Evolutionary conservation across 1,139 yeast species (phyloP).

Genomic region (Suhomyces atakaporum): DNA sequence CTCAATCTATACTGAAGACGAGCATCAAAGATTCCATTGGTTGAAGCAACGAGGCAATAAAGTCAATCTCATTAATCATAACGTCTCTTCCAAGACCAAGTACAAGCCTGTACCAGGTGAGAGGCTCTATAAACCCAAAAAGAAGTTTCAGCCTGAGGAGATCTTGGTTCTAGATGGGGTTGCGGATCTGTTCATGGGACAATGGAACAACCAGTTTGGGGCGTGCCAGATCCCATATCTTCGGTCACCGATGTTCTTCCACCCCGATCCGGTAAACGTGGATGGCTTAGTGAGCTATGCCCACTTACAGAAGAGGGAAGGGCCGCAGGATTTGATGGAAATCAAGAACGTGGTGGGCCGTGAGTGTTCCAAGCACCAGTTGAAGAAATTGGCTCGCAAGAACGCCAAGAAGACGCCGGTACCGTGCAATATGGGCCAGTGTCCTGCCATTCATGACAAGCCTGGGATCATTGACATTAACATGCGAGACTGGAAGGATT

Average conservation of each 20-base stretch:
- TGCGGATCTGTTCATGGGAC: slow-evolving; percentile 36
- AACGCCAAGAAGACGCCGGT: slow-evolving; percentile 13
- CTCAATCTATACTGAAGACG: slow-evolving; percentile 43
- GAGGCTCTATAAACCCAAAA: slow-evolving; percentile 18
- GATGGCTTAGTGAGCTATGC: slow-evolving; percentile 50
- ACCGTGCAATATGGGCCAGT: slow-evolving; percentile 1
- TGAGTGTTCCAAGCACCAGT: slow-evolving; percentile 47
- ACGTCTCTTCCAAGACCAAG: slow-evolving; percentile 18
- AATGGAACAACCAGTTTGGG: slow-evolving; percentile 48
- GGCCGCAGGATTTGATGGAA: slow-evolving; percentile 36
- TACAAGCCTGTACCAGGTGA: slow-evolving; percentile 19
- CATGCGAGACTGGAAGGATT: slow-evolving; percentile 50
- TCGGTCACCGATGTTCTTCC: slow-evolving; percentile 55
- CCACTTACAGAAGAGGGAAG: slow-evolving; percentile 31
- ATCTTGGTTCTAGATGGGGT: slow-evolving; percentile 37
- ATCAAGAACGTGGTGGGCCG: slow-evolving; percentile 50
- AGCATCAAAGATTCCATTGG: slow-evolving; percentile 47
- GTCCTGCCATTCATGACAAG: slow-evolving; percentile 24
- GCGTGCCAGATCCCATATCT: slow-evolving; percentile 46
- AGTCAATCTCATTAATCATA: slow-evolving; percentile 27
- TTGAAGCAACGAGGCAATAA: slow-evolving; percentile 32
- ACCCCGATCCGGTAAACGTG: slow-evolving; percentile 48
- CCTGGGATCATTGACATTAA: slow-evolving; percentile 43
- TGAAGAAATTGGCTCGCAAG: slow-evolving; percentile 32
- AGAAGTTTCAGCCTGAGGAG: slow-evolving; percentile 25